Base-by-base conservation (phyloP, 805 yeast species). In the Schwanniomyces yamadae region DNA sequence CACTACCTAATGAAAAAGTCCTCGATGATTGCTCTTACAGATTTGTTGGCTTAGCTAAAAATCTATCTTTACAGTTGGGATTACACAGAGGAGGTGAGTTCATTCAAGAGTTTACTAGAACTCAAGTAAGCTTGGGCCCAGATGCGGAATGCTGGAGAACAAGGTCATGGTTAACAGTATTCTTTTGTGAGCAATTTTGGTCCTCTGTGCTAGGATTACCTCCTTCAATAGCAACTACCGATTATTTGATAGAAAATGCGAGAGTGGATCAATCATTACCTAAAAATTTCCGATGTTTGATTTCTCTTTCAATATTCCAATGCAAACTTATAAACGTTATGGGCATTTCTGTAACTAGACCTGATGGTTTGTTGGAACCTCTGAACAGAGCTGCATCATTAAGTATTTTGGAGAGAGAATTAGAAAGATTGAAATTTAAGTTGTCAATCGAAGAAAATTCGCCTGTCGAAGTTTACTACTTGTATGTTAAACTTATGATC, bases 81-180 rank as follows among this genome's bases (percentile, higher is more conserved):
- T 68, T 90, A 41, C 97, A 90, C 59, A 69, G 96, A 45, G 72
- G 74, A 3, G 97, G 96, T 17, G 85, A 84, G 55, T 90, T 90
- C 56, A 87, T 90, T 46, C 79, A 84, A 44, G 97, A 90, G 52
- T 90, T 90, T 48, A 82, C 95, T 5, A 72, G 97, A 52, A 85
- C 91, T 20, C 97, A 90, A 55, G 93, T 84, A 4, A 77, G 86
- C 16, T 69, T 89, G 59, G 73, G 72, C 4, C 91, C 91, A 0
- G 88, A 90, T 59, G 91, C 96, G 4, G 96, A 87, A 48, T 82
- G 80, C 52, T 90, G 96, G 97, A 74, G 97, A 57, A 88, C 96
- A 1, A 69, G 96, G 47, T 78, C 95, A 1, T 90, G 97, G 97
- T 64, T 88, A 19, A 89, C 91, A 2, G 83, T 86, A 3, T 90